Evolutionary conservation across 2,329 filamentous ascomycete genomes (phyloP).

Genomic region (Anisogramma anomala): DNA sequence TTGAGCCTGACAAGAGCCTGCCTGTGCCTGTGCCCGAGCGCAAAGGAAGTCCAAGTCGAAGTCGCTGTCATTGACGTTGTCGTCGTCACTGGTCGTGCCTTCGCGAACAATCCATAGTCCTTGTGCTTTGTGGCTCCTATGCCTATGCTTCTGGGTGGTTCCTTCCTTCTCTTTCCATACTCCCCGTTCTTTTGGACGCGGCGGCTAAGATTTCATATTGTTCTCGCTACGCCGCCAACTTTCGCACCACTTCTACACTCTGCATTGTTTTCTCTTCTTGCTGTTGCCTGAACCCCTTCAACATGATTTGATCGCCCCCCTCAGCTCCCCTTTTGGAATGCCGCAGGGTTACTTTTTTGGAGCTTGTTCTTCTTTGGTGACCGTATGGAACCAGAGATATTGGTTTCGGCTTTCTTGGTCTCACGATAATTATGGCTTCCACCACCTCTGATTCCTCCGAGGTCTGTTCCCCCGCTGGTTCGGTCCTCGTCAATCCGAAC

Average conservation of each 20-base stretch:
- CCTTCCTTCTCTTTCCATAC: conserved; percentile 2
- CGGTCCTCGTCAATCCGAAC: conserved; percentile 6
- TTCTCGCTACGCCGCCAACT: no score
- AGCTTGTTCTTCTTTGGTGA: not conserved
- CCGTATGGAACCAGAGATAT: conserved; percentile 7
- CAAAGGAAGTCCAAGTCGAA: not conserved
- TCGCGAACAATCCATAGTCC: conserved; percentile 1
- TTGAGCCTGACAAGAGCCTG: no score
- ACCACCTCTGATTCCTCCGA: conserved; percentile 3
- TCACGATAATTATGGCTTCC: conserved; percentile 12
- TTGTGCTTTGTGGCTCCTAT: no score
- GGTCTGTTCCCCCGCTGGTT: conserved; percentile 6
- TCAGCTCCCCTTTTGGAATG: conserved; percentile 8
- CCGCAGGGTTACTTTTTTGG: conserved; percentile 7
- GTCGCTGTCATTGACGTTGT: no score
- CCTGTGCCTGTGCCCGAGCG: no score
- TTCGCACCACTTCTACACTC: not conserved
- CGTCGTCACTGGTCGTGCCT: conserved; percentile 4
- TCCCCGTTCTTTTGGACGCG: no score
- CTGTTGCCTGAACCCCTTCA: conserved; percentile 2
- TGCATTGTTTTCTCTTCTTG: conserved; percentile 6
- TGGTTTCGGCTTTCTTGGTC: conserved; percentile 8
- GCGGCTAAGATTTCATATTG: no score
- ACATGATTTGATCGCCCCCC: conserved; percentile 11
- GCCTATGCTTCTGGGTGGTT: conserved; percentile 1